Evolutionary conservation across 306 rosid genomes (phyloP).

Genomic region (Cicer judaicum): DNA sequence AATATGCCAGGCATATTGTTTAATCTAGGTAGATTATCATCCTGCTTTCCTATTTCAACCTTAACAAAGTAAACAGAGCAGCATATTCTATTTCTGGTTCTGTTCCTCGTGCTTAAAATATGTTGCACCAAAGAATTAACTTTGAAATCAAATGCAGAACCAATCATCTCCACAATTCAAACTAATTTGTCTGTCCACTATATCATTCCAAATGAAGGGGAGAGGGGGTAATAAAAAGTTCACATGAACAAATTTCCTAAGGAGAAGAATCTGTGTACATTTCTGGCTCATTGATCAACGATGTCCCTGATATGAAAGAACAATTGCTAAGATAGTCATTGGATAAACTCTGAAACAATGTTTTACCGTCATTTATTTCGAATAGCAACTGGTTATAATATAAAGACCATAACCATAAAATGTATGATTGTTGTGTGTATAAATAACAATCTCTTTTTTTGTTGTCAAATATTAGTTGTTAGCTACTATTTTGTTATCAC

Average conservation of each 20-base stretch:
- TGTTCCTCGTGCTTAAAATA: background rate
- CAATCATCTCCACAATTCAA: constrained; percentile 3
- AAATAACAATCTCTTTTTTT: background rate
- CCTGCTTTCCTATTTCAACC: constrained; percentile 29
- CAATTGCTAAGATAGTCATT: constrained; percentile 22
- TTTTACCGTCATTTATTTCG: background rate
- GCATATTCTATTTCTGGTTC: constrained; percentile 31
- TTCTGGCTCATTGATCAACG: background rate
- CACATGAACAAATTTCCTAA: constrained; percentile 11
- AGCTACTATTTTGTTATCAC: background rate
- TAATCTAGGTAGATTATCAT: background rate
- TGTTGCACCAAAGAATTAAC: constrained; percentile 10
- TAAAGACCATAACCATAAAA: constrained; percentile 23
- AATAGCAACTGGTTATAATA: background rate
- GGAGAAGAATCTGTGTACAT: background rate
- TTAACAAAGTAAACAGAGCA: constrained; percentile 14
- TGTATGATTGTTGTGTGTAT: background rate
- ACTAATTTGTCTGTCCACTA: background rate
- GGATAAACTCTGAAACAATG: background rate
- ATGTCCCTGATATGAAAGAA: constrained; percentile 12
- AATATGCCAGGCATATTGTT: constrained; percentile 11
- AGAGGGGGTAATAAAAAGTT: background rate
- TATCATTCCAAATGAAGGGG: constrained; percentile 20
- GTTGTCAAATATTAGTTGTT: background rate
- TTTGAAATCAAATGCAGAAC: constrained; percentile 23